Evolutionary conservation across 306 rosid species (phyloP).

Genomic region (Trifolium dubium): DNA sequence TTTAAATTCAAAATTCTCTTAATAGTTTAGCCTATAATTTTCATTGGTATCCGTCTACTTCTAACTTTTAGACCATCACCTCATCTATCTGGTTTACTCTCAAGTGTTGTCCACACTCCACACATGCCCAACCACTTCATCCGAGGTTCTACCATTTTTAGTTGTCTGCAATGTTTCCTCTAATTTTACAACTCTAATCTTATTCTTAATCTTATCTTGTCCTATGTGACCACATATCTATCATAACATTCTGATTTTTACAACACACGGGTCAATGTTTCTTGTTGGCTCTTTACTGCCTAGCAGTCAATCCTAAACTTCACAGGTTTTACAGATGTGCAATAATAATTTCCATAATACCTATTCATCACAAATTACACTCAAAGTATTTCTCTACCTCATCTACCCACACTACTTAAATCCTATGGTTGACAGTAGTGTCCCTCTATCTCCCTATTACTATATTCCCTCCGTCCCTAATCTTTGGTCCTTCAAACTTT

Average conservation of each 20-base stretch:
- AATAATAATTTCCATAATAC: neutral
- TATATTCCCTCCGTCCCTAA: neutral
- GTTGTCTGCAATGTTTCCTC: neutral
- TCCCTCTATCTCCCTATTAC: neutral
- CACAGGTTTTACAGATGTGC: neutral
- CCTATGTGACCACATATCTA: neutral
- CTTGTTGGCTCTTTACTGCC: slow-evolving; percentile 2
- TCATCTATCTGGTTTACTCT: neutral
- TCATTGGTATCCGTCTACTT: neutral
- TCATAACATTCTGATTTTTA: neutral
- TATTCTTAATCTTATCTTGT: neutral
- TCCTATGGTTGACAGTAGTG: neutral
- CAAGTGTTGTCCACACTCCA: neutral
- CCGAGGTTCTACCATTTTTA: neutral
- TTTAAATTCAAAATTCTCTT: neutral
- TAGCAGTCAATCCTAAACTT: neutral
- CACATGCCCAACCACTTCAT: neutral
- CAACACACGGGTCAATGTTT: neutral
- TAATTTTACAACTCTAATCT: neutral
- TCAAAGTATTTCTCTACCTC: neutral
- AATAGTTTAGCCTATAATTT: neutral
- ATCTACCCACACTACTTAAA: neutral
- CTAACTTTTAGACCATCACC: neutral
- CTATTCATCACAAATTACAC: neutral
- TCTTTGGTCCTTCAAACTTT: too few species aligned